Conservation (phyloP, 768 basidiomycete genomes). For the Hygrocybe punicea region DNA sequence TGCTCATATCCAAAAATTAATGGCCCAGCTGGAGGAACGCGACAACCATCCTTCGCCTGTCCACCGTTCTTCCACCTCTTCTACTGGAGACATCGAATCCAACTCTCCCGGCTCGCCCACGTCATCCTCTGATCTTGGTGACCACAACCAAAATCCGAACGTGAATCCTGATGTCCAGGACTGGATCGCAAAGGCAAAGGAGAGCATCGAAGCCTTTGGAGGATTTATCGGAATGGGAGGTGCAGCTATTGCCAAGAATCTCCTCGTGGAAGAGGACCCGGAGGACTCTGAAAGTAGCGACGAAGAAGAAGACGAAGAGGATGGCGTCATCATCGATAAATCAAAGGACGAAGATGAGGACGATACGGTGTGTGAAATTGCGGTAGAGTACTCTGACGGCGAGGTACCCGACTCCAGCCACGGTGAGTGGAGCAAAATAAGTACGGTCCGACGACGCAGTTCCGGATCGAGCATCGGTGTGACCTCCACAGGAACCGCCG, state of each 20-base stretch:
- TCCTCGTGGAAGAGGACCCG: conserved; percentile 47
- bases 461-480: conserved; percentile 33
- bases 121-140: conserved; percentile 30
- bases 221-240: conserved; percentile 63
- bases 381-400: conserved; percentile 43
- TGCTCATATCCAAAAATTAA: conserved; percentile 65
- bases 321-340: conserved; percentile 43
- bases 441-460: conserved; percentile 28
- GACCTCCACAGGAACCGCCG: neutral
- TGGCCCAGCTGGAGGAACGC: conserved; percentile 57
- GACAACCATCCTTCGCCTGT: conserved; percentile 11
- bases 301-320: conserved; percentile 36
- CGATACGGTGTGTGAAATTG: conserved; percentile 38
- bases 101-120: conserved; percentile 41
- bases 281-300: conserved; percentile 42
- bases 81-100: conserved; percentile 15
- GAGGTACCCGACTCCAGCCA: conserved; percentile 27
- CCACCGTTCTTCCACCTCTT: conserved; percentile 23
- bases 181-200: conserved; percentile 74
- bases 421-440: conserved; percentile 13
- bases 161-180: conserved; percentile 52
- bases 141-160: conserved; percentile 16
- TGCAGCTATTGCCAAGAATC: conserved; percentile 50
- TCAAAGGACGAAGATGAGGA: conserved; percentile 38
- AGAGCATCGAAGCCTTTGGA: conserved; percentile 65